phyloP scores from a whole-genome alignment of 2,329 filamentous ascomycete genomes.

The Emergomyces orientalis region DNA sequence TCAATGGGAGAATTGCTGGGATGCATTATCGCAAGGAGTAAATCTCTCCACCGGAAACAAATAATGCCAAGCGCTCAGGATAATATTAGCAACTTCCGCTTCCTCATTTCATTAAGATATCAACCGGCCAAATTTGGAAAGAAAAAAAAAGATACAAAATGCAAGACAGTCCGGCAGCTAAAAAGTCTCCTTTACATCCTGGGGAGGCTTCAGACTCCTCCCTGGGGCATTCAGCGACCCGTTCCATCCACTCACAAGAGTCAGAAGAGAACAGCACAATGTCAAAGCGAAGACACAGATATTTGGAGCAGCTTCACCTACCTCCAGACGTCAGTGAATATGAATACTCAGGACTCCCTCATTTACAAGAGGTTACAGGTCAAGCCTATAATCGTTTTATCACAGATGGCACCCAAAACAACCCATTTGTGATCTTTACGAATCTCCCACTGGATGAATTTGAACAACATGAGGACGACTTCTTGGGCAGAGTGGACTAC shows the following conservation, averaged over 20 bases:
- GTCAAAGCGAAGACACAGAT: neutral
- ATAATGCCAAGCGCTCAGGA: too few relatives aligned
- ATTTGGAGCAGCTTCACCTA: constrained; percentile 1
- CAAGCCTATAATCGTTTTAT: constrained; percentile 4
- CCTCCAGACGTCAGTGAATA: constrained; percentile 6
- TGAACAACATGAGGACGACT: neutral
- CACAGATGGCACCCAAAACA: neutral
- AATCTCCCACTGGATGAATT: constrained; percentile 5
- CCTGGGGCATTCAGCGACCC: too few relatives aligned
- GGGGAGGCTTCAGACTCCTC: neutral
- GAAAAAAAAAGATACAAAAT: neutral
- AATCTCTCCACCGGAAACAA: too few relatives aligned
- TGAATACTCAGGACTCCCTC: constrained; percentile 4
- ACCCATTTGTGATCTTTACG: constrained; percentile 9
- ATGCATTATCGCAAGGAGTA: too few relatives aligned
- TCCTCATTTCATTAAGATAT: neutral
- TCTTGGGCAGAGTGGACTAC: constrained; percentile 3
- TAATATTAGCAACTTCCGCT: neutral
- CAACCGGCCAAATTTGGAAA: neutral
- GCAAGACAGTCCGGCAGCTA: neutral
- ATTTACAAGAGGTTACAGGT: constrained; percentile 1
- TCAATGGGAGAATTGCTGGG: too few relatives aligned
- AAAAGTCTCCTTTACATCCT: neutral
- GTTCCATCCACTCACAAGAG: neutral
- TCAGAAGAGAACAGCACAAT: neutral